Conservation (phyloP, 1,284 basidiomycete species). For the Trichosporon coremiiforme region DNA sequence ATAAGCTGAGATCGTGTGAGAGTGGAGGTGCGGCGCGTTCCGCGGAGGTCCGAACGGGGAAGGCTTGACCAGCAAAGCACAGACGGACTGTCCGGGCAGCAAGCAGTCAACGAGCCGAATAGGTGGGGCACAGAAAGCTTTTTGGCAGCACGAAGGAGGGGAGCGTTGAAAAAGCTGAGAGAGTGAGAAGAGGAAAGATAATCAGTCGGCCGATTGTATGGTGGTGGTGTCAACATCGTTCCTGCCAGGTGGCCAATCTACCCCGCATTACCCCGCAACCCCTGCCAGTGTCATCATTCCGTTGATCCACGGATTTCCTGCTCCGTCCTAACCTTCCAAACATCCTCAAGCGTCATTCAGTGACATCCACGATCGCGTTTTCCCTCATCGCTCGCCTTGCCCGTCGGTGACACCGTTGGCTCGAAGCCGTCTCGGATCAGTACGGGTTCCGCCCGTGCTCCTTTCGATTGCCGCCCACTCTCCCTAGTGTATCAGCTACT, state of each 20-base stretch:
- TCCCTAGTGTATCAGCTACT: not conserved
- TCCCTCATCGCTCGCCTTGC: not conserved
- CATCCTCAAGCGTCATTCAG: conserved; percentile 2
- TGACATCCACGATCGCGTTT: conserved; percentile 1
- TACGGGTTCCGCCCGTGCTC: not conserved
- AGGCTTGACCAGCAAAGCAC: not conserved
- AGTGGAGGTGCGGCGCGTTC: not conserved
- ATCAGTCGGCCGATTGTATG: not conserved
- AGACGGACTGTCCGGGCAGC: not conserved
- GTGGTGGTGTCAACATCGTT: not conserved
- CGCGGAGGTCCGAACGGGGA: not conserved
- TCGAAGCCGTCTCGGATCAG: not conserved
- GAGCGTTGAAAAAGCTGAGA: not conserved
- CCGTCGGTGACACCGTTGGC: not conserved
- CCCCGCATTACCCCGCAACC: conserved; percentile 19
- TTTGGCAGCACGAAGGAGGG: not conserved
- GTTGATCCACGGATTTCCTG: conserved; percentile 14
- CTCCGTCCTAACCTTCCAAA: not conserved
- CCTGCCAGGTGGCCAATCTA: conserved; percentile 11
- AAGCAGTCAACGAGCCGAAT: not conserved
- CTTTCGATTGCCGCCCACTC: not conserved
- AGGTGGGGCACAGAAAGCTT: not conserved
- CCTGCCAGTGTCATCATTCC: not conserved
- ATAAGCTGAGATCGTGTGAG: not conserved
- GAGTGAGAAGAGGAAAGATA: not conserved